Conservation (phyloP, 352 stramenopile species). For the Pythium folliculosum region DNA sequence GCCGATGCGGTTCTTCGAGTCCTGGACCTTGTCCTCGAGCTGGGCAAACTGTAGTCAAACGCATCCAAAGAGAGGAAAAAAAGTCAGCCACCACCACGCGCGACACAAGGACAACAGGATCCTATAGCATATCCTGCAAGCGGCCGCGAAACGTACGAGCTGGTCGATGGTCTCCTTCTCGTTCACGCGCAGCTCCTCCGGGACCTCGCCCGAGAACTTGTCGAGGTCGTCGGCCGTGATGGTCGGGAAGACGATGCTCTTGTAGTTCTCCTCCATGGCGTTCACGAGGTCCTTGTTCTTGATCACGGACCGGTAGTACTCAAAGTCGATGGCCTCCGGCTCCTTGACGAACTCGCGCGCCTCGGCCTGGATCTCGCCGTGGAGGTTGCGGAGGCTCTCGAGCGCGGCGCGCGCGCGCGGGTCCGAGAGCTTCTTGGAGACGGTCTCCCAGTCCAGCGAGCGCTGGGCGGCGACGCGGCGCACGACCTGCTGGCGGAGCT, state of each 20-base stretch:
- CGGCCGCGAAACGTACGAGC: conserved; percentile 46
- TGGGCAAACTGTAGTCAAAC: conserved; percentile 52
- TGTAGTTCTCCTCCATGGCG: conserved; percentile 85
- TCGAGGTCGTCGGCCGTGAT: conserved; percentile 80
- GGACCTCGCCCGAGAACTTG: conserved; percentile 45
- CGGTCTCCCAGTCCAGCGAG: conserved; percentile 65
- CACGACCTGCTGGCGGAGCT: conserved; percentile 79
- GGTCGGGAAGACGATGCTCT: conserved; percentile 79
- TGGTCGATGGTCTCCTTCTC: conserved; percentile 78
- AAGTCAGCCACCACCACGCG: too few relatives aligned
- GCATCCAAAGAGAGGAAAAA: too few relatives aligned
- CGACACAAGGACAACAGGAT: too few relatives aligned
- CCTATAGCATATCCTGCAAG: too few relatives aligned
- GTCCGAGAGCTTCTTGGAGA: conserved; percentile 78
- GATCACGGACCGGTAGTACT: conserved; percentile 84
- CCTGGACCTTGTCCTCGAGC: conserved; percentile 79
- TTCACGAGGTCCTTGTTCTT: conserved; percentile 90
- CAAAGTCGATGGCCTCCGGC: conserved; percentile 84
- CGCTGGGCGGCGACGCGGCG: conserved; percentile 57
- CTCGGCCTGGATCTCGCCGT: conserved; percentile 79
- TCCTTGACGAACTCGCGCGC: conserved; percentile 73
- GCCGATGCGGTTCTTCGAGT: conserved; percentile 84
- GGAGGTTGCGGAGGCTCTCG: conserved; percentile 74
- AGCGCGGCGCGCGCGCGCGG: conserved; percentile 73
- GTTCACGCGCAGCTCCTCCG: conserved; percentile 68